Conservation (phyloP, 192 early-diverging fungal species). For the Phlyctochytrium bullatum region DNA sequence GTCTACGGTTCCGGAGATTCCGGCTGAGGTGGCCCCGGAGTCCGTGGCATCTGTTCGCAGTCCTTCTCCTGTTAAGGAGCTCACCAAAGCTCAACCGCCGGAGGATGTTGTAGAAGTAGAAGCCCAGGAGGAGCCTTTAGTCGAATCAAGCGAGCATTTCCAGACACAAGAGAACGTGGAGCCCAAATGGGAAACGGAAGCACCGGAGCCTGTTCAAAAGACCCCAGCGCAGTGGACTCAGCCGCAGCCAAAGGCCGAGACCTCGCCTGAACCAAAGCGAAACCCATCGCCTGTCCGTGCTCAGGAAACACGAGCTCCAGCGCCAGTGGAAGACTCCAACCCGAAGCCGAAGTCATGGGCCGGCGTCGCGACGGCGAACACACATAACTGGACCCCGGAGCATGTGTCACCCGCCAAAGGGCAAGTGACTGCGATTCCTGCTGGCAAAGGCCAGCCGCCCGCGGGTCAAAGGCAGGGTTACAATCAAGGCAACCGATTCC, state of each 20-base stretch:
- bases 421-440: conserved; percentile 42
- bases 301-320: neutral
- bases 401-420: conserved; percentile 51
- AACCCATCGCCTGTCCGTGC: conserved; percentile 6
- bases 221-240: neutral
- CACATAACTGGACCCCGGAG: conserved; percentile 52
- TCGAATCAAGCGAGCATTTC: neutral
- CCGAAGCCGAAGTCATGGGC: conserved; percentile 78
- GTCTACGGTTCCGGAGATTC: conserved; percentile 13
- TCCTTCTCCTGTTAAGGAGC: conserved; percentile 5
- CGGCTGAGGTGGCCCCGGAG: conserved; percentile 20
- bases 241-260: neutral
- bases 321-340: conserved; percentile 22
- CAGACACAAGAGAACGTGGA: conserved; percentile 1
- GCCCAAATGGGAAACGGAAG: conserved; percentile 14
- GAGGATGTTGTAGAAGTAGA: neutral
- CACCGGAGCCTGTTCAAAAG: conserved; percentile 6
- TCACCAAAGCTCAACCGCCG: neutral
- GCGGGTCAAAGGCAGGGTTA: conserved; percentile 1
- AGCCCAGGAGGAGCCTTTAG: conserved; percentile 8
- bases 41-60: conserved; percentile 11
- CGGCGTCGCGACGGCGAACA: conserved; percentile 60
- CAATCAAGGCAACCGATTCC: conserved; percentile 20
- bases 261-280: neutral
- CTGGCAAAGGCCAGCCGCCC: conserved; percentile 22